phyloP scores from a whole-genome alignment of 2,329 filamentous ascomycete species.

The Cercospora zeae-maydis region DNA sequence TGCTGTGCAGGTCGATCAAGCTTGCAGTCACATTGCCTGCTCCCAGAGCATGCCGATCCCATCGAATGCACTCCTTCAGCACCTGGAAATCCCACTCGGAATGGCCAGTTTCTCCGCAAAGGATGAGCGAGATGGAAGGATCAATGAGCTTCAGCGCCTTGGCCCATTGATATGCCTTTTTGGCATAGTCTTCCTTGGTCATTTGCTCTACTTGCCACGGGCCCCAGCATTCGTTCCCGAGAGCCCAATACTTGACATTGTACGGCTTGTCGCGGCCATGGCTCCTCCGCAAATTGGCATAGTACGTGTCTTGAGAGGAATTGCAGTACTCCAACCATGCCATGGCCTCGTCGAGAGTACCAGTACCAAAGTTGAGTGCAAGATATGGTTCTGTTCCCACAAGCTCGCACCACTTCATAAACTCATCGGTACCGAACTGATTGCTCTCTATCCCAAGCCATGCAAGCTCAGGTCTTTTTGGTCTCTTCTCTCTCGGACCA shows the following conservation, averaged over 20 bases:
- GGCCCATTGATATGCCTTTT: conserved; percentile 67
- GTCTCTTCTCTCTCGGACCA: conserved; percentile 67
- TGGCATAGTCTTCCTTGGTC: conserved; percentile 66
- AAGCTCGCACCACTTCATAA: conserved; percentile 73
- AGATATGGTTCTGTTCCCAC: conserved; percentile 76
- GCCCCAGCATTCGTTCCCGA: conserved; percentile 71
- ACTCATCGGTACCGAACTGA: conserved; percentile 80
- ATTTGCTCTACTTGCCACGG: conserved; percentile 64
- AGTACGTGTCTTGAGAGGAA: conserved; percentile 70
- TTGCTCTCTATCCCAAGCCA: conserved; percentile 77
- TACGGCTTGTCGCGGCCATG: conserved; percentile 76
- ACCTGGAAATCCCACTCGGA: conserved; percentile 71
- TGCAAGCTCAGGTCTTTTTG: conserved; percentile 65
- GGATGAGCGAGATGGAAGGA: conserved; percentile 64
- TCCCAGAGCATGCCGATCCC: conserved; percentile 49
- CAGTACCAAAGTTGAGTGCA: conserved; percentile 77
- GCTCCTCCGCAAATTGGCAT: conserved; percentile 72
- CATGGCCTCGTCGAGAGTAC: conserved; percentile 56
- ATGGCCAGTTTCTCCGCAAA: conserved; percentile 69
- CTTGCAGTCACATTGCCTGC: conserved; percentile 43
- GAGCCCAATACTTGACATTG: conserved; percentile 79
- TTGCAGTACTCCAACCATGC: conserved; percentile 88
- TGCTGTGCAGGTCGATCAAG: conserved; percentile 75
- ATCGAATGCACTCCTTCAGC: conserved; percentile 63
- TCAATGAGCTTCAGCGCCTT: conserved; percentile 70